Percentiles rank a stretch among this genome's conserved stretches.
Evolutionary conservation across 2,329 filamentous ascomycete species (phyloP).

Genomic region (Tolypocladium sp.): DNA sequence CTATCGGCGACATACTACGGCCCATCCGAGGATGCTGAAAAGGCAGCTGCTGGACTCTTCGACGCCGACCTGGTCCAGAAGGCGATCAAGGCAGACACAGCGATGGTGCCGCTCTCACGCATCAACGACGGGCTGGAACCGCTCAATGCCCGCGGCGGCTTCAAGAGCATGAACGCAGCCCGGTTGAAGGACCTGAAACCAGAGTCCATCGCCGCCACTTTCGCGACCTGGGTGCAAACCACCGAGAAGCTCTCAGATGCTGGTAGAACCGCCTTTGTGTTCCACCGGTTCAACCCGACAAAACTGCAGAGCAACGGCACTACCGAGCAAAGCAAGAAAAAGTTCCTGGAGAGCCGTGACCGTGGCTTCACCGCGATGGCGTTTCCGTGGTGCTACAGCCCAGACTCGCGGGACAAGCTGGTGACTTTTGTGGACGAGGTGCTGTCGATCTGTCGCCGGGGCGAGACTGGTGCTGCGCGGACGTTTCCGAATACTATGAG

Average conservation of each 20-base stretch:
- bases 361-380: conserved; percentile 7
- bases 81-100: conserved; percentile 14
- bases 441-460: conserved; percentile 4
- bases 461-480: conserved; percentile 5
- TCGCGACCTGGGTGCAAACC: conserved; percentile 12
- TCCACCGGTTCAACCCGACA: conserved; percentile 8
- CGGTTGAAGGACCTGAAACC: conserved; percentile 9
- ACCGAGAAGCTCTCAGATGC: conserved; percentile 11
- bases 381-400: conserved; percentile 5
- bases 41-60: conserved; percentile 8
- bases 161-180: conserved; percentile 16
- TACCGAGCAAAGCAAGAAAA: not conserved
- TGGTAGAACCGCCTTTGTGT: conserved; percentile 4
- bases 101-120: conserved; percentile 8
- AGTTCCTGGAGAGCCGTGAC: conserved; percentile 12
- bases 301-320: conserved; percentile 3
- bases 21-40: conserved; percentile 12
- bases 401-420: conserved; percentile 5
- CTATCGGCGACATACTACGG: conserved; percentile 15
- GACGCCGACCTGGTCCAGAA: conserved; percentile 6
- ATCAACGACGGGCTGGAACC: conserved; percentile 13
- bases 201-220: conserved; percentile 10
- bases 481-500: conserved; percentile 13
- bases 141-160: conserved; percentile 17
- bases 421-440: conserved; percentile 3